These are phyloP conservation scores for Talaromyces sp. DNA, from an alignment of 2,329 filamentous ascomycete genomes.

Conservation along the genomic window DNA sequence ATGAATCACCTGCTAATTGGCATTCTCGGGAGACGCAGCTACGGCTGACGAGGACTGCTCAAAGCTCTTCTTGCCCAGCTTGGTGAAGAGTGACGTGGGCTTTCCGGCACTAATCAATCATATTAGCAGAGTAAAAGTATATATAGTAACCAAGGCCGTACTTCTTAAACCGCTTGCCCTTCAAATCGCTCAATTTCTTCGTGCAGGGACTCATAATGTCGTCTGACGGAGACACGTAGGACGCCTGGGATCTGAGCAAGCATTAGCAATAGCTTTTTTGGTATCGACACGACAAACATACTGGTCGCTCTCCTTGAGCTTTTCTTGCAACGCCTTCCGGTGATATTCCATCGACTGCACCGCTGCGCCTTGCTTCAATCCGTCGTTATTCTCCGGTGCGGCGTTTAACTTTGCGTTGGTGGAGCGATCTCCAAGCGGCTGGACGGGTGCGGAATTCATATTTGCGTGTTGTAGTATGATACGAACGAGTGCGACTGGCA, in stretches of 20 bases:
- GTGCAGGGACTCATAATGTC: conserved; percentile 47
- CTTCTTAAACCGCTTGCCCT: conserved; percentile 47
- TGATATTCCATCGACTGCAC: conserved; percentile 40
- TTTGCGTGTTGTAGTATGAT: conserved; percentile 18
- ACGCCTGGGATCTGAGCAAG: conserved; percentile 21
- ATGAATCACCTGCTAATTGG: neutral
- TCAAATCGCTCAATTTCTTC: conserved; percentile 46
- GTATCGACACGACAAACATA: conserved; percentile 18
- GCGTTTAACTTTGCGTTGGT: conserved; percentile 37
- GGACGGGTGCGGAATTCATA: conserved; percentile 16
- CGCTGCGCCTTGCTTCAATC: conserved; percentile 24
- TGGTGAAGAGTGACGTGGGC: conserved; percentile 43
- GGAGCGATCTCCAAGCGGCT: conserved; percentile 35
- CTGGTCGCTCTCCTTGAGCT: conserved; percentile 35
- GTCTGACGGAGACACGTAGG: conserved; percentile 46
- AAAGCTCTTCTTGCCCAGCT: conserved; percentile 42
- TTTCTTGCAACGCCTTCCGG: conserved; percentile 37
- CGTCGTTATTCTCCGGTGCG: conserved; percentile 19
- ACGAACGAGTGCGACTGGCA: neutral
- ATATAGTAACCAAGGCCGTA: conserved; percentile 18
- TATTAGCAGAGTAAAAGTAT: neutral
- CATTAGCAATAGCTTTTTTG: neutral
- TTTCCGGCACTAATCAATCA: conserved; percentile 28
- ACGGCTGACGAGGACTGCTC: conserved; percentile 29
- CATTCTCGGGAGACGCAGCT: neutral